Base-by-base conservation (phyloP, 495 filamentous ascomycete genomes). In the Daldinia bambusicola region DNA sequence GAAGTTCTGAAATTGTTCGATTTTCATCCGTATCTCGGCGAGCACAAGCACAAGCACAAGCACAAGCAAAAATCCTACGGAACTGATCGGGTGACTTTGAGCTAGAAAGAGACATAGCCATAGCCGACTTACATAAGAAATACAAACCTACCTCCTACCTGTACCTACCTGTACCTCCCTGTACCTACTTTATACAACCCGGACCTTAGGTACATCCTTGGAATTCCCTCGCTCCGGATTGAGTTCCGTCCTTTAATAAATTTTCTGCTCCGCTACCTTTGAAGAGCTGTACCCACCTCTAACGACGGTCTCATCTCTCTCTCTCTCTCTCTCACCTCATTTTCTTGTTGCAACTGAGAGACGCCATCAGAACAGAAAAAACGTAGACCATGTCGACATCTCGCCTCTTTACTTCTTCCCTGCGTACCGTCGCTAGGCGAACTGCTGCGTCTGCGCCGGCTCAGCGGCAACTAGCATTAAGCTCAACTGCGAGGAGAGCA, bases 351-450 rank as follows among this genome's bases (percentile, higher is more conserved):
- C 13, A 4, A 16, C 16, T 37, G 37, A 37, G 53, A 56, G 16
- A 26, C 1, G 26, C 26, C 3, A 26, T 26, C 26, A 26, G 26
- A 26, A 3, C 26, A 26, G 14, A 38, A 14, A 34, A 48, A n/a
- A 37, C 4, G 16, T 37, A 22, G 6, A 20, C 14, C 22, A 73
- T 69, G 70, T 65, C 61, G 34, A 56, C 70, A 1, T 53, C 66
- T 22, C 70, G 70, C 7, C 13, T 63, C 31, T 30, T 57, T 10
- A 51, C 32, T n/a, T 64, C 70, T 6, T 32, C 56, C 4, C 18
- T 69, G 22, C 70, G 70, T 51, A 12, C 66, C 41, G 66, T 43
- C 26, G 51, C 57, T 14, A 53, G 66, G 56, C 66, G 61, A 18
- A 50, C 61, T 10, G 45, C 67, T 34, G 57, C 8, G 16, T 22